Evolutionary conservation across 2,329 filamentous ascomycete genomes (phyloP).

Genomic region (Colletotrichum paranaense): DNA sequence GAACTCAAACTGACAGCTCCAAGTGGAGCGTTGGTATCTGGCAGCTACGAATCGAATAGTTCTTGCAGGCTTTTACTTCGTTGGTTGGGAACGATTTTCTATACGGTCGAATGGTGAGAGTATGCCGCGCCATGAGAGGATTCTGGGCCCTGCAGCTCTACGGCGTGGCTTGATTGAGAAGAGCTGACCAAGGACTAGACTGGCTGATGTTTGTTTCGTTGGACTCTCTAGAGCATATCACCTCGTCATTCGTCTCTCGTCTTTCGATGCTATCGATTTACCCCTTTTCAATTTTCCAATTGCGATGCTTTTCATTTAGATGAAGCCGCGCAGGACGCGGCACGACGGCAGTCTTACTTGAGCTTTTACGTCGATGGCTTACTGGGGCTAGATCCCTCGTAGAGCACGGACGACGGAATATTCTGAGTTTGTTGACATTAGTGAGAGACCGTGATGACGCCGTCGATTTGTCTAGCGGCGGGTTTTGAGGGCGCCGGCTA

Average conservation of each 20-base stretch:
- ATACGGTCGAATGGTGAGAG: not conserved
- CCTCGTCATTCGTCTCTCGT: not conserved
- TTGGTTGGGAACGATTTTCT: not conserved
- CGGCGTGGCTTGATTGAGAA: conserved; percentile 20
- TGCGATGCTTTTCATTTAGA: not conserved
- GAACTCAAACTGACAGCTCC: not conserved
- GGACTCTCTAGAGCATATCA: not conserved
- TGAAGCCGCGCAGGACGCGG: not conserved
- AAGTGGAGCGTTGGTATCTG: not conserved
- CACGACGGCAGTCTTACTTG: no score
- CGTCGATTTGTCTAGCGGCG: not conserved
- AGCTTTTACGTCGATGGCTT: not conserved
- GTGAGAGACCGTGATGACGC: not conserved
- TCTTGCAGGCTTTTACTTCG: no score
- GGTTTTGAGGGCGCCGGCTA: not conserved
- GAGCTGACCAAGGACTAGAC: not conserved
- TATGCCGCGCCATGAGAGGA: not conserved
- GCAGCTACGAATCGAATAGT: no score
- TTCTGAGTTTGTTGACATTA: not conserved
- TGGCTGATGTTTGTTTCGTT: not conserved
- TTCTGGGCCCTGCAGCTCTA: not conserved
- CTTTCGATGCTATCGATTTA: not conserved
- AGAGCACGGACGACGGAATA: not conserved
- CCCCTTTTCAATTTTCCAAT: not conserved
- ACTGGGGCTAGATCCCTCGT: no score